Evolutionary conservation across 257 asterid genomes (phyloP), one percentile per base, ranked within the genome.

Genomic region (Nicotiana benthamiana): DNA sequence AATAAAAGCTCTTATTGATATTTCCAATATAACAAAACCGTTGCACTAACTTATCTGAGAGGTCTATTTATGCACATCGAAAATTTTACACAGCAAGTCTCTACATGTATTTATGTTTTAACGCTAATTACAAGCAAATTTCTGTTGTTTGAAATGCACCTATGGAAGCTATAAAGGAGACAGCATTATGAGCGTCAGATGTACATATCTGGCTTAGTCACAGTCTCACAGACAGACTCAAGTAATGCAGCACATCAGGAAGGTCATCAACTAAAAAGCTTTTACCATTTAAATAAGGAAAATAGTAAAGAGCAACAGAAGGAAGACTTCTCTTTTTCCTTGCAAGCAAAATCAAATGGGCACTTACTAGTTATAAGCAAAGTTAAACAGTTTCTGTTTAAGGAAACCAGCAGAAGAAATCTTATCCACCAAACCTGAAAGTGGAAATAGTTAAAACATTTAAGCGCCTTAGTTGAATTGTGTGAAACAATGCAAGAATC

Each of bases 351-450:
- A 53, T 5, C 2, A 57, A 57, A 22, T 24, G 63, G 59, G 2
- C 36, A 82, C 97, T 86, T 91, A 93, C 98, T 89, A 93, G 81
- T 91, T 88, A 81, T 89, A 93, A 54, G 94, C 94, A 17, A 90
- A 75, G 81, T 89, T 88, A 88, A 92, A 93, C 66, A 93, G 75
- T n/a, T 90, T 80, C 24, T 86, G 87, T 63, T 87, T 90, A 64
- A 93, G 77, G 63, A 83, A 68, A 59, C 96, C 92, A 11, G 89
- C 84, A 18, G 94, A 89, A 30, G 97, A 91, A 79, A 87, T 88
- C 89, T 93, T 93, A 67, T 90, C 89, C 70, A 87, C 80, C 89
- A 93, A 82, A 82, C 97, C 97, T 93, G 91, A 40, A 72, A 68
- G 18, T 46, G 75, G 62, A 51, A 28, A 74, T 24, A 60, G 82